A percentile compares a stretch with the other conserved stretches of the same genome.
Conservation (phyloP, 2,329 filamentous ascomycete species). For the Phyllosticta ampelicida region DNA sequence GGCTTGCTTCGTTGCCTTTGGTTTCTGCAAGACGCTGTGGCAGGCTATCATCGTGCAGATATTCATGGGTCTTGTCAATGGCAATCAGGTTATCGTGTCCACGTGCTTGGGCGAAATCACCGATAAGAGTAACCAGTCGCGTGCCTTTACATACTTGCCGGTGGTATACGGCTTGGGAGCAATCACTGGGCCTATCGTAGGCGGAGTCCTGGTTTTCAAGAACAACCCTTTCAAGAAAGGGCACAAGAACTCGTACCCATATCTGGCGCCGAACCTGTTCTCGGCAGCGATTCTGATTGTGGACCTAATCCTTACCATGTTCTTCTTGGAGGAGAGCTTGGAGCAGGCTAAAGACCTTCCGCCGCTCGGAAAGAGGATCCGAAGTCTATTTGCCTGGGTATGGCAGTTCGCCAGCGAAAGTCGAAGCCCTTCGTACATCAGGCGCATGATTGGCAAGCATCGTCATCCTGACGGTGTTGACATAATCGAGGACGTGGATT, state of each 20-base stretch:
- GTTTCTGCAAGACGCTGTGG: conserved; percentile 71
- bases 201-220: conserved; percentile 66
- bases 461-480: conserved; percentile 25
- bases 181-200: conserved; percentile 86
- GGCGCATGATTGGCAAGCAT: conserved; percentile 22
- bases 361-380: conserved; percentile 47
- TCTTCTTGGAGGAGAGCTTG: conserved; percentile 81
- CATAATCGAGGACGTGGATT: conserved; percentile 34
- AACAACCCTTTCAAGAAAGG: conserved; percentile 45
- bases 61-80: conserved; percentile 86
- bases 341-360: conserved; percentile 54
- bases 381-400: conserved; percentile 53
- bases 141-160: conserved; percentile 86
- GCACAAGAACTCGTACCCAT: conserved; percentile 57
- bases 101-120: conserved; percentile 93
- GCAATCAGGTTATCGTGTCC: conserved; percentile 87
- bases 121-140: conserved; percentile 86
- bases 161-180: conserved; percentile 93
- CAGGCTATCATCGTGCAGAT: conserved; percentile 80
- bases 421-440: conserved; percentile 49
- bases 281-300: conserved; percentile 60
- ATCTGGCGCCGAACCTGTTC: conserved; percentile 72
- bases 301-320: conserved; percentile 61
- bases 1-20: conserved; percentile 73
- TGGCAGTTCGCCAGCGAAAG: conserved; percentile 56